Evolutionary conservation across 345 rosid genomes (phyloP).

Genomic region (Geranium brycei): DNA sequence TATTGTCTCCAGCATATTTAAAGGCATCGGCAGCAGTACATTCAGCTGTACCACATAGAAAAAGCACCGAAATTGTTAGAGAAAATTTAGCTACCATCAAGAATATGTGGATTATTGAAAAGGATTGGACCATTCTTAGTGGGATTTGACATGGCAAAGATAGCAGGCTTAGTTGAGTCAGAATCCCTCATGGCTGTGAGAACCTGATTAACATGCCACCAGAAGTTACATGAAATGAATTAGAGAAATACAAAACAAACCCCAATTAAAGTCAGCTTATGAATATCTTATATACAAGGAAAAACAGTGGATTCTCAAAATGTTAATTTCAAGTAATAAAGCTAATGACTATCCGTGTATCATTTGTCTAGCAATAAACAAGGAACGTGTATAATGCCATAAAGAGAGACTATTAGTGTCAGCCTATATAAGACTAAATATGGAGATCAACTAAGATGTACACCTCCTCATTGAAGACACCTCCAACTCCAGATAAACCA

Average conservation of each 20-base stretch:
- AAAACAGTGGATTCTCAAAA: no score
- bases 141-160: slow-evolving; percentile 98
- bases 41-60: slow-evolving; percentile 50
- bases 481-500: slow-evolving; percentile 98
- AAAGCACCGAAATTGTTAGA: neutral
- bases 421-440: no score
- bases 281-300: neutral
- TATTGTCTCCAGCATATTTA: slow-evolving; percentile 78
- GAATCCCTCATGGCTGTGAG: slow-evolving; percentile 84
- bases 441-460: no score
- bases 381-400: no score
- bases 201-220: slow-evolving; percentile 34
- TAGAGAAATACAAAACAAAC: neutral
- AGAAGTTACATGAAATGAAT: slow-evolving; percentile 1
- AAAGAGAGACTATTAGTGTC: no score
- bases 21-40: slow-evolving; percentile 94
- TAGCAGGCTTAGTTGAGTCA: slow-evolving; percentile 72
- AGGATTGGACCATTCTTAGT: slow-evolving; percentile 56
- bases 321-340: no score
- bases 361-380: no score
- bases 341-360: no score
- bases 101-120: slow-evolving; percentile 3
- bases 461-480: slow-evolving; percentile 80
- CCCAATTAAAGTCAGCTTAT: slow-evolving; percentile 1
- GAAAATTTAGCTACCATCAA: slow-evolving; percentile 6